Evolutionary conservation across 2,329 filamentous ascomycete genomes (phyloP), one percentile per base, ranked within the genome.

Genomic region (Penicillium sp.): DNA sequence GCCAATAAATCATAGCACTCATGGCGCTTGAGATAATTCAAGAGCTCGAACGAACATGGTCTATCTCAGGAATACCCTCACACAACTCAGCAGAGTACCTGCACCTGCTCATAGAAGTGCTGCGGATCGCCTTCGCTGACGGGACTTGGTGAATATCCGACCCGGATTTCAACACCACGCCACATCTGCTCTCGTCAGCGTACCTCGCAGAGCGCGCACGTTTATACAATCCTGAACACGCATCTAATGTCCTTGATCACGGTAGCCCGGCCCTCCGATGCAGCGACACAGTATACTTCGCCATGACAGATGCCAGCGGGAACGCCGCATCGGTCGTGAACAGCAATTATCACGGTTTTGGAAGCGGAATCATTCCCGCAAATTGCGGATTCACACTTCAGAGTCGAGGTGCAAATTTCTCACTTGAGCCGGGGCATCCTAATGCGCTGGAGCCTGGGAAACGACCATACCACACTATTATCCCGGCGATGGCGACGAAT

Each of bases 241-340:
- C 82, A 3, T 74, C 77, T 24, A 75, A 77, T 16, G 73, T 81
- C 8, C 74, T 88, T 0, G 76, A 84, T 37, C 89, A 91, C 70
- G 93, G 92, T 55, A 90, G 90, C 72, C 91, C 91, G 0, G 93
- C 93, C 0, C 85, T 93, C 57, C 87, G 87, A 59, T 88, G 89
- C 74, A 90, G 88, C 72, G 93, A 98, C 74, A 98, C 93, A 0
- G 93, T 98, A 35, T 98, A 97, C 79, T 96, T 98, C 71, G 87
- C 88, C 57, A 89, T 89, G 11, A 89, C 91, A 0, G 93, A 98
- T 77, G 76, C 80, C 1, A 78, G 86, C 27, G 93, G 93, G 54
- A 97, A 97, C 75, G 93, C 89, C 31, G 92, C 93, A 52, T 93
- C 89, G 27, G 96, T 98, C 78, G 97, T 98, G 79, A 97, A 96